phyloP scores from a whole-genome alignment of 2,329 filamentous ascomycete species.

The Anisogramma anomala region DNA sequence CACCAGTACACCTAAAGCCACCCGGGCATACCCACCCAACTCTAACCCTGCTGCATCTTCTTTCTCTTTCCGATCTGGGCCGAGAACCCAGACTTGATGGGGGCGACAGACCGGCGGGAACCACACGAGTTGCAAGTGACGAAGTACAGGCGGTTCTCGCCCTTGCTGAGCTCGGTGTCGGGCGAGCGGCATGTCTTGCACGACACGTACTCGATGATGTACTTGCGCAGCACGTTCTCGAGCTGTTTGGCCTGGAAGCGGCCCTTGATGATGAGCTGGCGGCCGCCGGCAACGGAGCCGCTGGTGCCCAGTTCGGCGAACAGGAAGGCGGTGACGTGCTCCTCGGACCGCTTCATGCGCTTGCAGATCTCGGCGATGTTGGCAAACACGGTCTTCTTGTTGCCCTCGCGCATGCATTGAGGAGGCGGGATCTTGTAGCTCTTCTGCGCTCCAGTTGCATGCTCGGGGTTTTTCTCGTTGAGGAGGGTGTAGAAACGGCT shows the following conservation, averaged over 20 bases:
- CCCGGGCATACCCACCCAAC: conserved; percentile 5
- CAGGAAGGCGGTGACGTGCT: conserved; percentile 93
- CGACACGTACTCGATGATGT: conserved; percentile 92
- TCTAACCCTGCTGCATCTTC: conserved; percentile 70
- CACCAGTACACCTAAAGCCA: not conserved
- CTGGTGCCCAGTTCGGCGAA: conserved; percentile 97
- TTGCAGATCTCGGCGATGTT: conserved; percentile 99
- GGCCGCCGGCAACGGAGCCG: conserved; percentile 85
- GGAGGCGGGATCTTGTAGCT: conserved; percentile 99
- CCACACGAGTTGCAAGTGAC: conserved; percentile 90
- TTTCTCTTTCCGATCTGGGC: conserved; percentile 98
- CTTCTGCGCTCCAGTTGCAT: conserved; percentile 76
- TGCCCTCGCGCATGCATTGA: conserved; percentile 98
- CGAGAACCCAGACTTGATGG: conserved; percentile 99
- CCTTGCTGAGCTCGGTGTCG: conserved; percentile 94
- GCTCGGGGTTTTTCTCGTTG: conserved; percentile 91
- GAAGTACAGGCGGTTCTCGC: conserved; percentile 98
- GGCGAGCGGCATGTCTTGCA: conserved; percentile 97
- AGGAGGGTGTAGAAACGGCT: conserved; percentile 85
- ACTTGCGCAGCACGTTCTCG: conserved; percentile 90
- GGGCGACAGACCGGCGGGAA: conserved; percentile 76
- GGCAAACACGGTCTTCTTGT: conserved; percentile 99
- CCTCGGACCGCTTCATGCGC: conserved; percentile 97
- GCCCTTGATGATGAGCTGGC: conserved; percentile 95
- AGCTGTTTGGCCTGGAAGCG: conserved; percentile 99